Conservation (phyloP, 108 stramenopile genomes). For the Nitzschia sp. region DNA sequence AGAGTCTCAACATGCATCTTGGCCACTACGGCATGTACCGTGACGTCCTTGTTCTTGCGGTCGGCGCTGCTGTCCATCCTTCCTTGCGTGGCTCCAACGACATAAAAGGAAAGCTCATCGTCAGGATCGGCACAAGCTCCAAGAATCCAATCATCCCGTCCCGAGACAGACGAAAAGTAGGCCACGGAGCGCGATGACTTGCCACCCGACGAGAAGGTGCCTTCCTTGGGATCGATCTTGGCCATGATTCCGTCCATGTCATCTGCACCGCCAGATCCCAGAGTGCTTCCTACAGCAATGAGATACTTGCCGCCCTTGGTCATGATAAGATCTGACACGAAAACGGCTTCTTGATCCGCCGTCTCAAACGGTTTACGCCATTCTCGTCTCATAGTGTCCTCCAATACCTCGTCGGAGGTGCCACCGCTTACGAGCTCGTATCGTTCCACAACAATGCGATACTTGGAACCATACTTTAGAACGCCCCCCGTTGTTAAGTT, state of each 20-base stretch:
- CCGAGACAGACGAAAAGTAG: constrained; percentile 28
- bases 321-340: constrained; percentile 29
- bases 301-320: constrained; percentile 1
- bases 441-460: constrained; percentile 28
- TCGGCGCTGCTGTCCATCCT: constrained; percentile 13
- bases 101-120: constrained; percentile 17
- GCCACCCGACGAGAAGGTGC: constrained; percentile 7
- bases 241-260: constrained; percentile 44
- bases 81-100: constrained; percentile 35
- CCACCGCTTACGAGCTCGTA: background rate
- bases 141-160: constrained; percentile 33
- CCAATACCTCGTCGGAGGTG: background rate
- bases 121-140: constrained; percentile 32
- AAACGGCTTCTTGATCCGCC: constrained; percentile 21
- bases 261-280: background rate
- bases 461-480: constrained; percentile 32
- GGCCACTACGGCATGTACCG: constrained; percentile 32
- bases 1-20: constrained; percentile 37
- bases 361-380: constrained; percentile 41
- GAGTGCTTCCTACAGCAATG: constrained; percentile 35
- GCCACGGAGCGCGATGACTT: constrained; percentile 13
- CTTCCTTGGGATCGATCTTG: constrained; percentile 11
- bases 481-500: constrained; percentile 39
- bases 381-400: constrained; percentile 4
- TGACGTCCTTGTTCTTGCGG: background rate